Base-by-base conservation (phyloP, 2,329 filamentous ascomycete species). In the Ilyonectria robusta region DNA sequence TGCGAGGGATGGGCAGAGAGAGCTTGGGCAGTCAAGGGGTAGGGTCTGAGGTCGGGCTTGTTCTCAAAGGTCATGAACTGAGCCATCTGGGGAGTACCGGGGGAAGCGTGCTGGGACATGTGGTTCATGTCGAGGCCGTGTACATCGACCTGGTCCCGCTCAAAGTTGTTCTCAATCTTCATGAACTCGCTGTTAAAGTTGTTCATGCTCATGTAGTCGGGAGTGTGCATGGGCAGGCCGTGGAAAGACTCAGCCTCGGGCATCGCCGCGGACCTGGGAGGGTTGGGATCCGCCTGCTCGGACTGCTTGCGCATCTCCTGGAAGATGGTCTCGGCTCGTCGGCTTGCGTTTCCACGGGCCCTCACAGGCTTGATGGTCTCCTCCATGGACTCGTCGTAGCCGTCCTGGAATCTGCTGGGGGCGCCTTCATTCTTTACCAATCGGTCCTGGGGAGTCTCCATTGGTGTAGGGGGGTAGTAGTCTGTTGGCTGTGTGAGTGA, bases 391-490 rank as follows among this genome's bases (percentile, higher is more conserved):
- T 89, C 88, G 73, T 92, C 89, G 70, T 90, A 90, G 51, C 84
- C 85, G 29, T 91, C 88, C 3, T 85, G 78, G 75, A 92, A 92
- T 60, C 91, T 80, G 71, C 78, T 82, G 3, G 82, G 82, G 4
- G 80, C 79, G 17, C 79, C 70, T 53, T 82, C 77, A 42, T 83
- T 81, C 79, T 86, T 85, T 50, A 78, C 74, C 47, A 81, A 73
- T 56, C 82, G 81, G 67, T 86, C 81, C 68, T 86, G 84, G 48
- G 91, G 91, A 21, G 90, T 92, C 59, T 89, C 88, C 74, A 87
- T 87, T 59, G 92, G 91, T 31, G 92, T 93, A 51, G 91, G 87
- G 64, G 91, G 91, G 70, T 89, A 88, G 73, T 89, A 91, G 71
- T 83, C 90, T 91, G 65, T 59, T 35, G 26, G 51, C 37, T 13